Evolutionary conservation across 306 rosid genomes (phyloP).

Genomic region (Citrullus colocynthis): DNA sequence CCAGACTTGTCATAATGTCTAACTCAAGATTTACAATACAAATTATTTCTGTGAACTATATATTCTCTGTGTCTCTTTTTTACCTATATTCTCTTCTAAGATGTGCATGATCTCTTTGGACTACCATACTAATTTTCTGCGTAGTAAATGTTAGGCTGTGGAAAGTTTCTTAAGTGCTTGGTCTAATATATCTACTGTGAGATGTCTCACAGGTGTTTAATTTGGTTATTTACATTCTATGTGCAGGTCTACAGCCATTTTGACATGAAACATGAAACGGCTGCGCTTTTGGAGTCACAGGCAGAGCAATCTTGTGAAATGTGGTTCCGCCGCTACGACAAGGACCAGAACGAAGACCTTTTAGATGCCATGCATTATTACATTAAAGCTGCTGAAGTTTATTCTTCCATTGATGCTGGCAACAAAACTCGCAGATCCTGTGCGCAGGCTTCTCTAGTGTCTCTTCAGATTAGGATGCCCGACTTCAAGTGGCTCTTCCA

Average conservation of each 20-base stretch:
- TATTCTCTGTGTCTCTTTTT: no score
- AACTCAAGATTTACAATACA: no score
- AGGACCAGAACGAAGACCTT: slow-evolving; percentile 82
- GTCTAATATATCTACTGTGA: neutral
- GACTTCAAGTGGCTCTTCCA: slow-evolving; percentile 76
- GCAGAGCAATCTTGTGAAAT: slow-evolving; percentile 64
- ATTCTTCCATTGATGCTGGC: slow-evolving; percentile 93
- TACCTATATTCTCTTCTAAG: no score
- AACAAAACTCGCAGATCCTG: slow-evolving; percentile 77
- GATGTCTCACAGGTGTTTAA: slow-evolving; percentile 2
- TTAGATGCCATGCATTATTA: slow-evolving; percentile 80
- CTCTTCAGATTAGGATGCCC: slow-evolving; percentile 94
- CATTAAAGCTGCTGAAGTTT: slow-evolving; percentile 98
- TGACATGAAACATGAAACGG: slow-evolving; percentile 96
- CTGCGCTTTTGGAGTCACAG: slow-evolving; percentile 78
- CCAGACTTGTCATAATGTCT: no score
- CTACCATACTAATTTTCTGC: no score
- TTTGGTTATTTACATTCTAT: slow-evolving; percentile 5
- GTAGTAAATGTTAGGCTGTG: no score
- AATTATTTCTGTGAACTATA: no score
- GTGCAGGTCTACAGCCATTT: slow-evolving; percentile 85
- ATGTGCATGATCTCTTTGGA: no score
- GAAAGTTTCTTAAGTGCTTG: neutral
- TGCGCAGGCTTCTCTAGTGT: slow-evolving; percentile 90
- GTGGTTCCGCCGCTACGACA: slow-evolving; percentile 69